Conservation (phyloP, 2,329 filamentous ascomycete species). For the Aspergillus floridensis region DNA sequence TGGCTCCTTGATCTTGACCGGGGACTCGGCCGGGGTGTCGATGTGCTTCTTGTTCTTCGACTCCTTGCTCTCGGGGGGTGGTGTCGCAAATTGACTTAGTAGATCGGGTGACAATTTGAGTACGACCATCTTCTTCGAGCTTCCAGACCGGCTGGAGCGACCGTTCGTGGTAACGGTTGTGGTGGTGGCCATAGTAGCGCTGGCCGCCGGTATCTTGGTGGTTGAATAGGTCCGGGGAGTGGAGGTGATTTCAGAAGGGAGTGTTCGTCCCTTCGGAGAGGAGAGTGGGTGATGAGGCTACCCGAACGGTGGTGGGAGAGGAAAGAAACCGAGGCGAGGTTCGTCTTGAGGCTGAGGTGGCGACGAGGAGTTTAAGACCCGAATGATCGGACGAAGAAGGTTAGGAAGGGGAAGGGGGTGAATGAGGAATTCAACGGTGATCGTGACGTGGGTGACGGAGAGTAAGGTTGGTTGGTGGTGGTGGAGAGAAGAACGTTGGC, state of each 20-base stretch:
- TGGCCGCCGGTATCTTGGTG: constrained; percentile 23
- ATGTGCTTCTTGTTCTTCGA: constrained; percentile 18
- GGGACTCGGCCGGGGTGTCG: constrained; percentile 18
- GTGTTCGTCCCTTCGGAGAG: background rate
- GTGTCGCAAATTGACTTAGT: constrained; percentile 36
- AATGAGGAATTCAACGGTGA: constrained; percentile 10
- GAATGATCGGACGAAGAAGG: background rate
- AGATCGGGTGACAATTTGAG: constrained; percentile 40
- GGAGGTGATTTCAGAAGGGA: background rate
- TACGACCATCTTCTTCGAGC: constrained; percentile 34
- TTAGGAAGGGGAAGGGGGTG: background rate
- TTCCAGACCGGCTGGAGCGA: constrained; percentile 34
- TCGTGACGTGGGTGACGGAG: constrained; percentile 24
- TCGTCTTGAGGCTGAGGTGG: constrained; percentile 1
- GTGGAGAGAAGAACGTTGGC: constrained; percentile 13
- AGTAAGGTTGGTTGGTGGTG: constrained; percentile 4
- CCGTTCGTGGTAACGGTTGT: constrained; percentile 31
- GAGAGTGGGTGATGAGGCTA: background rate
- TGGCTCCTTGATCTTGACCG: constrained; percentile 29
- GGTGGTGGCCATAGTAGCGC: constrained; percentile 26
- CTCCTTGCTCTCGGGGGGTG: constrained; percentile 22
- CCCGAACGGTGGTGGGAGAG: background rate
- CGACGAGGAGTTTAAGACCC: background rate
- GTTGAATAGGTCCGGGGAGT: background rate
- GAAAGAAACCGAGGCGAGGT: constrained; percentile 12